Evolutionary conservation across 2,329 filamentous ascomycete genomes (phyloP), one percentile per base, ranked within the genome.

Genomic region (Xylariales sp.): DNA sequence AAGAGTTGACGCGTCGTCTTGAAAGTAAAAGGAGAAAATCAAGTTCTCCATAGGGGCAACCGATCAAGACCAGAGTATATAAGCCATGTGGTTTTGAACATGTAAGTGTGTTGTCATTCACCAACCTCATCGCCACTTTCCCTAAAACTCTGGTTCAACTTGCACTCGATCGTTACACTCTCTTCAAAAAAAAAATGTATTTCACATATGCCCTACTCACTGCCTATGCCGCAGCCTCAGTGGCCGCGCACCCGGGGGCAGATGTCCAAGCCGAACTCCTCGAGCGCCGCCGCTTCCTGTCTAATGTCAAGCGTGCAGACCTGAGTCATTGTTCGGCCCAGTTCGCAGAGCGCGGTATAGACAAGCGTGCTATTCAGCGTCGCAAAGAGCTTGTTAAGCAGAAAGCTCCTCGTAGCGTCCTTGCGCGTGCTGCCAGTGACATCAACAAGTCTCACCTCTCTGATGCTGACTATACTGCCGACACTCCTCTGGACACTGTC

Each of bases 401-500:
- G 34, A 37, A 37, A 23, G 23, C 34, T 25, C 28, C 28, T 23
- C 34, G 34, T 37, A 25, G 34, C 15, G 16, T 37, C 18, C 11
- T 37, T 18, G 20, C 15, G 6, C 62, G 66, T 18, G 58, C 61
- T 31, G 43, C 66, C 5, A 51, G 54, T 27, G 51, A 50, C 10
- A 46, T 56, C 21, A 32, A 38, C 28, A 38, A 38, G 28, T 23
- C 27, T 24, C 36, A 38, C 19, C 56, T 63, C 42, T 64, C 65
- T 33, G 59, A 59, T 18, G 40, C 49, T 4, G 46, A 47, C 14
- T 67, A 62, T 45, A 58, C 53, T 16, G 29, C 45, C 5, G 43
- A 51, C 37, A 66, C 63, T 12, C 50, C 57, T 14, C 49, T 55
- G 8, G 44, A 49, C 29, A 59, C 45, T 43, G 52, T 72, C 20